Conservation (phyloP, 2,329 filamentous ascomycete species). For the Pestalotiopsis sp. region DNA sequence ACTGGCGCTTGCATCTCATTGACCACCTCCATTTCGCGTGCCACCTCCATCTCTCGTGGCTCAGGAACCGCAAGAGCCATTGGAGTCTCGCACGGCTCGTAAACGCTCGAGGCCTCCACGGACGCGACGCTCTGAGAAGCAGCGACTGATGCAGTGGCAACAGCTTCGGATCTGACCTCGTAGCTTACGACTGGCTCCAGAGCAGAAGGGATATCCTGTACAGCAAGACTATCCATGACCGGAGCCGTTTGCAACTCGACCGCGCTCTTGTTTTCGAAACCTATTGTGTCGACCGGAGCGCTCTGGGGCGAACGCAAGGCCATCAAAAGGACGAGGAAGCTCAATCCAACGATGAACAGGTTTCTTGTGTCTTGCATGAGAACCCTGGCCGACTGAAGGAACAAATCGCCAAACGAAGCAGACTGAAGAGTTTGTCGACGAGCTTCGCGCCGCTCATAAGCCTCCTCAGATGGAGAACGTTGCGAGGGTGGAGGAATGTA, state of each 20-base stretch:
- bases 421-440: slow-evolving; percentile 33
- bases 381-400: slow-evolving; percentile 54
- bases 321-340: slow-evolving; percentile 53
- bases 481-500: slow-evolving; percentile 26
- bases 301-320: slow-evolving; percentile 37
- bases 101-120: background rate
- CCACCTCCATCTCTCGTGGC: slow-evolving; percentile 19
- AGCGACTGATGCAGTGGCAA: background rate
- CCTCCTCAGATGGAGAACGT: slow-evolving; percentile 25
- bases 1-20: slow-evolving; percentile 14
- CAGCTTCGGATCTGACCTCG: background rate
- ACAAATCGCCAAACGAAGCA: slow-evolving; percentile 53
- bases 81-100: slow-evolving; percentile 6
- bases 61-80: background rate
- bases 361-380: slow-evolving; percentile 60
- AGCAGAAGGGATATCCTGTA: slow-evolving; percentile 9
- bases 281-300: slow-evolving; percentile 29
- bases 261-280: slow-evolving; percentile 24
- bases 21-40: no score
- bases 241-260: slow-evolving; percentile 23
- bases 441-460: slow-evolving; percentile 31
- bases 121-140: background rate
- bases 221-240: slow-evolving; percentile 13
- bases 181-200: background rate
- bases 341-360: slow-evolving; percentile 54